phyloP scores from a whole-genome alignment of 2,329 filamentous ascomycete species.

The Gremmenia infestans region DNA sequence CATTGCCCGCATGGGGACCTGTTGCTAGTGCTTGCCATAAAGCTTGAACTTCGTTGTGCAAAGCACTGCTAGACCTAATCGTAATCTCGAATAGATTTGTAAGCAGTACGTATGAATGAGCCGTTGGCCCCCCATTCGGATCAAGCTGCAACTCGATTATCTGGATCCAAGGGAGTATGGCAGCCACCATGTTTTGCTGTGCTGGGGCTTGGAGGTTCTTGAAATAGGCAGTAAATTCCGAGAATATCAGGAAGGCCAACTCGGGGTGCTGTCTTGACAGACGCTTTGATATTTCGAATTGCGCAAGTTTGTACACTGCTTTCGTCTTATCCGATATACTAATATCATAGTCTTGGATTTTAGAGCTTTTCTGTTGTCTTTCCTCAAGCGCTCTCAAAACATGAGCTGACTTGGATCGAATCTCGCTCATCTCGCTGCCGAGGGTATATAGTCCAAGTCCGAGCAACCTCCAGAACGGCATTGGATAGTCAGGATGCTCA shows the following conservation, averaged over 20 bases:
- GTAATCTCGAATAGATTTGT: constrained; percentile 96
- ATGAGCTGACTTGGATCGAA: constrained; percentile 80
- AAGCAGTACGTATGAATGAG: constrained; percentile 87
- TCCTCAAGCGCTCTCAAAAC: constrained; percentile 79
- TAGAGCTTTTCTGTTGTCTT: constrained; percentile 77
- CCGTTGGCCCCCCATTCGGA: constrained; percentile 84
- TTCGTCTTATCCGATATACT: constrained; percentile 98
- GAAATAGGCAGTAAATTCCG: constrained; percentile 91
- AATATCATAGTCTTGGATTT: constrained; percentile 95
- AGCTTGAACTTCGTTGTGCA: constrained; percentile 96
- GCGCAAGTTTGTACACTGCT: constrained; percentile 93
- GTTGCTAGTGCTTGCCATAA: constrained; percentile 95
- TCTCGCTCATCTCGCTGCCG: constrained; percentile 84
- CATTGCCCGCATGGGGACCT: constrained; percentile 87
- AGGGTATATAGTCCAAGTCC: constrained; percentile 87
- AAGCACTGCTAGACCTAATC: constrained; percentile 77
- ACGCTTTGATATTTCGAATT: constrained; percentile 92
- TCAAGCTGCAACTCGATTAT: constrained; percentile 89
- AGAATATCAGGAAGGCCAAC: constrained; percentile 89
- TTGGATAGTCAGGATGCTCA: constrained; percentile 74
- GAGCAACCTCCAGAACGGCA: constrained; percentile 86
- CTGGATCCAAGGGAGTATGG: constrained; percentile 94
- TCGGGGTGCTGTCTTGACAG: constrained; percentile 85
- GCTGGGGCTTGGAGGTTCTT: constrained; percentile 76
- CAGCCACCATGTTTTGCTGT: constrained; percentile 90